Conservation (phyloP, 2,329 filamentous ascomycete genomes). For the Aureobasidium sp. region DNA sequence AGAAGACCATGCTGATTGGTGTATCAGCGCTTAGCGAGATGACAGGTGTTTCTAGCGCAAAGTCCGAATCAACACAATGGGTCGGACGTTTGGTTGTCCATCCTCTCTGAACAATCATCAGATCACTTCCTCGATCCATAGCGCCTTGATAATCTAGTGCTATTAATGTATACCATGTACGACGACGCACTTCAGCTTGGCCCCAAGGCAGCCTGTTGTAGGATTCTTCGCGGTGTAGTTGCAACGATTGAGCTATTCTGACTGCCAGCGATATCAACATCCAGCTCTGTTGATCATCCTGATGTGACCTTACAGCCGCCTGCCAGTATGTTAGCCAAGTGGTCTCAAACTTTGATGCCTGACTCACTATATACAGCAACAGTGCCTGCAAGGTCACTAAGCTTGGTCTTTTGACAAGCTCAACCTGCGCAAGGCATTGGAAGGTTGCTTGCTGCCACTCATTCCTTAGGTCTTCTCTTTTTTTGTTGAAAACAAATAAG, state of each 20-base stretch:
- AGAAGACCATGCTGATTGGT: background rate
- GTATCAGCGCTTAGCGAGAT: background rate
- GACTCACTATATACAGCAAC: background rate
- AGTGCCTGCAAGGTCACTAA: background rate
- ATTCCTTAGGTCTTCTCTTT: background rate
- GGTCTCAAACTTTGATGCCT: background rate
- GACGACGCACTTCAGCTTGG: slow-evolving; percentile 3
- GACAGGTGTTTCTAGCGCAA: background rate
- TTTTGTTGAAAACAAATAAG: background rate
- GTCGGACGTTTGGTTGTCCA: background rate
- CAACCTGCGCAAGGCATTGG: background rate
- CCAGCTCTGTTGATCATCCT: slow-evolving; percentile 8
- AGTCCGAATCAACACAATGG: background rate
- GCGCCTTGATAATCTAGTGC: slow-evolving; percentile 9
- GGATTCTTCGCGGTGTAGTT: slow-evolving; percentile 6
- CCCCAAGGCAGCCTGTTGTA: background rate
- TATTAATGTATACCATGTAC: background rate
- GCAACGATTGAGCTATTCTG: slow-evolving; percentile 2
- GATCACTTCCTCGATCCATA: slow-evolving; percentile 8
- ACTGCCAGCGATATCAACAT: background rate
- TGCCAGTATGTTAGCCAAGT: background rate
- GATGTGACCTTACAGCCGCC: slow-evolving; percentile 6
- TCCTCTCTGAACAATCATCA: background rate
- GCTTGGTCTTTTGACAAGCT: background rate
- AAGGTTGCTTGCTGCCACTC: background rate